Conservation (phyloP, 305 asterid species). For the Solanum hybrid region DNA sequence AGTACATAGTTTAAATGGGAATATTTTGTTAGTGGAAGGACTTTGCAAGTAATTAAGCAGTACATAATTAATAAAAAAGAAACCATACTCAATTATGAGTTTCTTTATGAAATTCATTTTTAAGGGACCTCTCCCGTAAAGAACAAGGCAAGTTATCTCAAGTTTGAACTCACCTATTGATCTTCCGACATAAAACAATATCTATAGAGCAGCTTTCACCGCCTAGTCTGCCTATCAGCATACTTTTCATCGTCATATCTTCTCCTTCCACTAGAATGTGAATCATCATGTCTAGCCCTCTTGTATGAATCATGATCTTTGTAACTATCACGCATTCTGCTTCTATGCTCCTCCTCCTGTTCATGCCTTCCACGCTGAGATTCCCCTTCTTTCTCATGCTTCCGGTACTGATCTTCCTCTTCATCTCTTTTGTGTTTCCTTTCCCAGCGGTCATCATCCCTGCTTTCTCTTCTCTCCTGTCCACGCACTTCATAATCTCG, state of each 20-base stretch:
- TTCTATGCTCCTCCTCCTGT: conserved; percentile 28
- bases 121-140: background rate
- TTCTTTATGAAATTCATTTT: background rate
- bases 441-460: conserved; percentile 30
- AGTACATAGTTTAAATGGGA: background rate
- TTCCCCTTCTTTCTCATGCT: conserved; percentile 32
- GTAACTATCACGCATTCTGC: conserved; percentile 35
- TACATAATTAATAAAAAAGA: background rate
- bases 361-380: conserved; percentile 18
- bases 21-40: background rate
- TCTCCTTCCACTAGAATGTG: conserved; percentile 35
- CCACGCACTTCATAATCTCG: conserved; percentile 29
- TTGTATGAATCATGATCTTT: conserved; percentile 31
- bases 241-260: conserved; percentile 41
- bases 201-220: conserved; percentile 11
- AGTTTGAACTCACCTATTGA: background rate
- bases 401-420: conserved; percentile 18
- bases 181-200: background rate
- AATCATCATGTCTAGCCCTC: conserved; percentile 57
- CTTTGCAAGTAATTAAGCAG: background rate
- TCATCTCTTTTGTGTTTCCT: conserved; percentile 44
- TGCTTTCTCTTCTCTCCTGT: conserved; percentile 35
- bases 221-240: conserved; percentile 41
- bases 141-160: background rate
- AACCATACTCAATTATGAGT: background rate